phyloP scores from a whole-genome alignment of 306 rosid species.

The Astragalus glycyphyllos region DNA sequence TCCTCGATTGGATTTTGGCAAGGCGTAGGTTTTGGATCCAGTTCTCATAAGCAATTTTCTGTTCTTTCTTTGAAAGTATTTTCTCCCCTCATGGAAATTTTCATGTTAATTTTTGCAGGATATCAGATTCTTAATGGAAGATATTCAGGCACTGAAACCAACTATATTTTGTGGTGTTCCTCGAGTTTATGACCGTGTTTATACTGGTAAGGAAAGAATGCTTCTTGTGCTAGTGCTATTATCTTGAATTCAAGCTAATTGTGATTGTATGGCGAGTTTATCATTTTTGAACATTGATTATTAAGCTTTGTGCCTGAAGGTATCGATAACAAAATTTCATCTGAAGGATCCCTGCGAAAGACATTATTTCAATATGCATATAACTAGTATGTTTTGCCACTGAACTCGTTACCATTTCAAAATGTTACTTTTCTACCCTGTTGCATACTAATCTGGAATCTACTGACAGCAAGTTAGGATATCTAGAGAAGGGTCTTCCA shows the following conservation, averaged over 20 bases:
- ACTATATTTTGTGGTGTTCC: constrained; percentile 90
- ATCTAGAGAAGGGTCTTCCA: constrained; percentile 76
- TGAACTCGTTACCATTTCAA: not conserved
- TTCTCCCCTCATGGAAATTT: not conserved
- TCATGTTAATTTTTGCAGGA: constrained; percentile 62
- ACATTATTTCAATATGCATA: constrained; percentile 81
- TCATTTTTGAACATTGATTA: constrained; percentile 12
- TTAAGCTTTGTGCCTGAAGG: constrained; percentile 52
- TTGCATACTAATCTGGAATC: constrained; percentile 47
- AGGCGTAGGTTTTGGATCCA: constrained; percentile 69
- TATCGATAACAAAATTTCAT: constrained; percentile 64
- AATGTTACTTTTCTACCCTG: constrained; percentile 17
- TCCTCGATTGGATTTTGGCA: constrained; percentile 88
- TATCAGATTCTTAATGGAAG: constrained; percentile 82
- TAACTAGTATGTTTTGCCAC: constrained; percentile 63
- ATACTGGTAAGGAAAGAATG: constrained; percentile 54
- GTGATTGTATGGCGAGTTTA: constrained; percentile 7
- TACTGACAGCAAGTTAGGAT: constrained; percentile 76
- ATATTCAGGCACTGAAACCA: constrained; percentile 78
- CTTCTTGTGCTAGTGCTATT: not conserved
- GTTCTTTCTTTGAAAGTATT: constrained; percentile 1
- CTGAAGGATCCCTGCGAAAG: constrained; percentile 71
- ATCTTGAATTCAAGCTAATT: constrained; percentile 23
- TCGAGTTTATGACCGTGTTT: constrained; percentile 82
- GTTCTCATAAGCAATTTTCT: constrained; percentile 8